Conservation (phyloP, 2,329 filamentous ascomycete species). For the Parasarocladium wereldwijsianum region DNA sequence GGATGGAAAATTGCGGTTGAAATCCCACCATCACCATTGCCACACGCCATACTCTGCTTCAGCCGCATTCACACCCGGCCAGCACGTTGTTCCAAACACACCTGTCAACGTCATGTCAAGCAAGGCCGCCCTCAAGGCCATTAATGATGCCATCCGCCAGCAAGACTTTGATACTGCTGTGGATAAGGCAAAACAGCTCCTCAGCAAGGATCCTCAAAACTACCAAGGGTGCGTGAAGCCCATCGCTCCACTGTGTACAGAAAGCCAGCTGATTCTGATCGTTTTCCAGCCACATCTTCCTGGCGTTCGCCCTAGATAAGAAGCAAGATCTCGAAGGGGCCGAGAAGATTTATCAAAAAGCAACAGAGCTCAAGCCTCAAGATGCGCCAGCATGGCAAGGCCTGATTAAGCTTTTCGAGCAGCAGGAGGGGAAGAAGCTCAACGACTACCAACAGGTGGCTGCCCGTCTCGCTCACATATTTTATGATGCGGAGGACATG, state of each 20-base stretch:
- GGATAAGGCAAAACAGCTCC: slow-evolving; percentile 50
- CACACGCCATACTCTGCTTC: too few relatives aligned
- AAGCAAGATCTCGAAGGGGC: slow-evolving; percentile 56
- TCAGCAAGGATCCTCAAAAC: slow-evolving; percentile 60
- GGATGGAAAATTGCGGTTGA: too few relatives aligned
- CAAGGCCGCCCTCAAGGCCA: slow-evolving; percentile 69
- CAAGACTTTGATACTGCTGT: slow-evolving; percentile 67
- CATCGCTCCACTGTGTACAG: neutral
- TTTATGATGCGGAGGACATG: slow-evolving; percentile 49
- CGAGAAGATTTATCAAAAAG: slow-evolving; percentile 60
- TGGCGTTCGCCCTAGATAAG: slow-evolving; percentile 75
- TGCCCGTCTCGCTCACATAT: slow-evolving; percentile 60
- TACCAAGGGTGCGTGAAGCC: slow-evolving; percentile 57
- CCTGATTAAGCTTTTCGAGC: slow-evolving; percentile 72
- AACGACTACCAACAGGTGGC: slow-evolving; percentile 61
- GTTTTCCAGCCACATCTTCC: slow-evolving; percentile 54
- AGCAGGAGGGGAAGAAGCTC: slow-evolving; percentile 53
- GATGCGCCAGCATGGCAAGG: slow-evolving; percentile 89
- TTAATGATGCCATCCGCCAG: slow-evolving; percentile 62
- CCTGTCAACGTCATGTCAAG: slow-evolving; percentile 36
- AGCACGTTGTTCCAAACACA: too few relatives aligned
- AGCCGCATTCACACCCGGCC: too few relatives aligned
- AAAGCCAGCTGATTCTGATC: slow-evolving; percentile 8
- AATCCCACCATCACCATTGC: too few relatives aligned
- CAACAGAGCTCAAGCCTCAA: slow-evolving; percentile 53